These are phyloP conservation scores for Amanita exitialis DNA, from an alignment of 768 basidiomycete species.

Conservation along the genomic window DNA sequence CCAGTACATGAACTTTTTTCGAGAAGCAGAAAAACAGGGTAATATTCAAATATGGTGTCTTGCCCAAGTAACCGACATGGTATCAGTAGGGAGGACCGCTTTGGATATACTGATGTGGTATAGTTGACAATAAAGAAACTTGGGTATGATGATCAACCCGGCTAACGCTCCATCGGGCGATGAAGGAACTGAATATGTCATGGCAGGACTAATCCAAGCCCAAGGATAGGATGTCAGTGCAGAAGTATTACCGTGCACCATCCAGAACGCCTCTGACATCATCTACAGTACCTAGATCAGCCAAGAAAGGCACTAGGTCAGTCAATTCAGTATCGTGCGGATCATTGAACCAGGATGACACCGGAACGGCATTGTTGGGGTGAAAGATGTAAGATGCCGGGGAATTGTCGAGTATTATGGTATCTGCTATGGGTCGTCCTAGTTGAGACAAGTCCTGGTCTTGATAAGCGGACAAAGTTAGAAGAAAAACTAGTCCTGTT, in stretches of 20 bases:
- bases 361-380: constrained; percentile 97
- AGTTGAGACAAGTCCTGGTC: constrained; percentile 90
- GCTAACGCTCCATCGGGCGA: not conserved
- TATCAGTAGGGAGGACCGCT: not conserved
- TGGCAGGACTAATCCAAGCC: not conserved
- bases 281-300: constrained; percentile 74
- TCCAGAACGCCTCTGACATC: constrained; percentile 92
- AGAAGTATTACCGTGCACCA: constrained; percentile 49
- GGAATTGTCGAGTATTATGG: constrained; percentile 97
- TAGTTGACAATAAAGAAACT: not conserved
- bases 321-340: constrained; percentile 97
- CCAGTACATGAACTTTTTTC: not conserved
- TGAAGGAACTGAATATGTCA: constrained; percentile 1
- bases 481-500: not conserved
- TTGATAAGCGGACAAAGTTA: constrained; percentile 3
- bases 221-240: not conserved
- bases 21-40: not conserved
- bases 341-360: constrained; percentile 99
- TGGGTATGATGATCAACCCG: not conserved
- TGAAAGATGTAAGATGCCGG: constrained; percentile 99
- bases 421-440: constrained; percentile 86
- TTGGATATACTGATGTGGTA: not conserved
- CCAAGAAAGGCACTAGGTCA: constrained; percentile 89
- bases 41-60: not conserved
- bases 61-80: not conserved